Evolutionary conservation across 2,329 filamentous ascomycete genomes (phyloP).

Genomic region (Coniochaeta hoffmannii): DNA sequence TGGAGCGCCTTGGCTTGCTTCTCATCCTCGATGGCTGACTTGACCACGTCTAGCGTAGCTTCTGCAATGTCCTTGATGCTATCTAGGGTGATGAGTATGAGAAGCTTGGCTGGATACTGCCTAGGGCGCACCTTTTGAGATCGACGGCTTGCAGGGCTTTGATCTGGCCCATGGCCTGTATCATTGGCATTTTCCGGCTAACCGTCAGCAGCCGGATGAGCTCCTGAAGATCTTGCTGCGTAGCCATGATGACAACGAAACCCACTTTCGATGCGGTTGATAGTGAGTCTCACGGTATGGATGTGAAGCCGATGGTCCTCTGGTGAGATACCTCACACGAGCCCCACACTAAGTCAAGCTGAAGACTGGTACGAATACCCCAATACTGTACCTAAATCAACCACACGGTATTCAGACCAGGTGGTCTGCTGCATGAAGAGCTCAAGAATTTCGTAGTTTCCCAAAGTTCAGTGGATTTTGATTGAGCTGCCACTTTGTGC

Average conservation of each 20-base stretch:
- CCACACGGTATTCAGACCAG: no score
- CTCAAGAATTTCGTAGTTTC: no score
- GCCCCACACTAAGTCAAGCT: no score
- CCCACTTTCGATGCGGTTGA: no score
- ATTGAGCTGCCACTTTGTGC: no score
- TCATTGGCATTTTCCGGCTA: slow-evolving; percentile 48
- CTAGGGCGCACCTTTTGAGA: slow-evolving; percentile 43
- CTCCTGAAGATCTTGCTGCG: slow-evolving; percentile 53
- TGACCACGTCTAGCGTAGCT: slow-evolving; percentile 33
- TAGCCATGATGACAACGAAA: slow-evolving; percentile 36
- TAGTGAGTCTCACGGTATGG: no score
- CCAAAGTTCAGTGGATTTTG: no score
- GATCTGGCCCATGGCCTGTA: slow-evolving; percentile 51
- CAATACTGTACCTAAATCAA: no score
- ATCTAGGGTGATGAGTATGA: slow-evolving; percentile 1
- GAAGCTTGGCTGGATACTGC: neutral
- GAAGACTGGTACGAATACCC: no score
- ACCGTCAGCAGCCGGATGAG: slow-evolving; percentile 51
- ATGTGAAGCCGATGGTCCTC: no score
- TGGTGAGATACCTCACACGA: no score
- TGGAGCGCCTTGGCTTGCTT: slow-evolving; percentile 44
- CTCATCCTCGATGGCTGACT: slow-evolving; percentile 37
- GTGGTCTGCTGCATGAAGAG: no score
- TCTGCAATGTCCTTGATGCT: slow-evolving; percentile 51
- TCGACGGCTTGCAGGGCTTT: slow-evolving; percentile 48